A percentile compares a stretch with the other conserved stretches of the same genome.
Evolutionary conservation across 2,329 filamentous ascomycete genomes (phyloP).

Genomic region (Colletotrichum incanum): DNA sequence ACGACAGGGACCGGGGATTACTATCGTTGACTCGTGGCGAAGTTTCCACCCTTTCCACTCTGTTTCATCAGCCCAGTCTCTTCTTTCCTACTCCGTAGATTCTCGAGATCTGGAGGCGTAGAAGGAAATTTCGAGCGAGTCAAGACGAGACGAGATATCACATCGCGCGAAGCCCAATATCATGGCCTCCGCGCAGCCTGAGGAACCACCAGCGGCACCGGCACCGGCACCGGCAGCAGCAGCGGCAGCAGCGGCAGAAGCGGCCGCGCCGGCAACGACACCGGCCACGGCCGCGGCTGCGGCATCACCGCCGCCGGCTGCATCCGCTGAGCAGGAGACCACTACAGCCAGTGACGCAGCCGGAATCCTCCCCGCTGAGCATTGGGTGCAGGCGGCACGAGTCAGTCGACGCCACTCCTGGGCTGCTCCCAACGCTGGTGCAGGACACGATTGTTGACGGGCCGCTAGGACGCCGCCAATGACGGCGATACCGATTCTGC

Average conservation of each 20-base stretch:
- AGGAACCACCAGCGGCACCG: not conserved
- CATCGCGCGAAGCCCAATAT: not conserved
- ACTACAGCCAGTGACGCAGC: not conserved
- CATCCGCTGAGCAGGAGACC: not conserved
- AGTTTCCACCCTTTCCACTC: slow-evolving; percentile 11
- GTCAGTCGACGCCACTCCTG: slow-evolving; percentile 25
- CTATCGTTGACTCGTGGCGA: slow-evolving; percentile 29
- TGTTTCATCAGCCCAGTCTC: not conserved
- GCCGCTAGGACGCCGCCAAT: slow-evolving; percentile 23
- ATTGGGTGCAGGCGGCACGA: slow-evolving; percentile 39
- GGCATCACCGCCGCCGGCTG: not conserved
- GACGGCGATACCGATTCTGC: slow-evolving; percentile 41
- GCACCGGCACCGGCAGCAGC: not conserved
- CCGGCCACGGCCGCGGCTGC: not conserved
- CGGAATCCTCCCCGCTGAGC: slow-evolving; percentile 39
- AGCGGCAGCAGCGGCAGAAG: not conserved
- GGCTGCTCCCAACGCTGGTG: not conserved
- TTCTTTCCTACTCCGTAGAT: not conserved
- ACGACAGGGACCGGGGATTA: slow-evolving; percentile 31
- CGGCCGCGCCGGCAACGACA: not conserved
- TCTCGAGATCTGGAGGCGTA: not conserved
- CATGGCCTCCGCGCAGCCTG: slow-evolving; percentile 31
- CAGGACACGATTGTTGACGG: slow-evolving; percentile 10
- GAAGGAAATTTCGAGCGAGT: not conserved
- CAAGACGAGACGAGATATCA: not conserved